A percentile compares a stretch with the other conserved stretches of the same genome.
Evolutionary conservation across 192 early-diverging fungal genomes (phyloP).

Genomic region (Entomortierella beljakovae): DNA sequence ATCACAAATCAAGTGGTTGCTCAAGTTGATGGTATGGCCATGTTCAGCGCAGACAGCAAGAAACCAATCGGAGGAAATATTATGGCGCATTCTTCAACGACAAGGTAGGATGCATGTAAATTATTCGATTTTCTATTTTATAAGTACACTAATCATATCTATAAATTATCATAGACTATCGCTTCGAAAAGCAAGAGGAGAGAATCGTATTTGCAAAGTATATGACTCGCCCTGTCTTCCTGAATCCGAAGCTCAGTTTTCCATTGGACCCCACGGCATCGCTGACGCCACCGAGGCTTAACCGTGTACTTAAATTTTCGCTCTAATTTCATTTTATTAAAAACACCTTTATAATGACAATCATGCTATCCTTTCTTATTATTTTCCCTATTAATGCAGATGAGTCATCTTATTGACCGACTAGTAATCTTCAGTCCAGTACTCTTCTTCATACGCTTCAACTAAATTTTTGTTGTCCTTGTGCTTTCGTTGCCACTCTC

Average conservation of each 20-base stretch:
- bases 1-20: conserved; percentile 99
- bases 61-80: conserved; percentile 99
- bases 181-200: conserved; percentile 91
- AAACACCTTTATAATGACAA: no score
- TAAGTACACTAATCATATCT: neutral
- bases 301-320: neutral
- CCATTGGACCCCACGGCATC: conserved; percentile 91
- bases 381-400: no score
- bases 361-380: no score
- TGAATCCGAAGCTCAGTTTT: conserved; percentile 93
- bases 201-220: conserved; percentile 94
- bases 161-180: conserved; percentile 68
- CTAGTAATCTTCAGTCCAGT: conserved; percentile 56
- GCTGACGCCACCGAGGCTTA: conserved; percentile 82
- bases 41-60: conserved; percentile 92
- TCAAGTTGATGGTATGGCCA: conserved; percentile 89
- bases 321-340: no score
- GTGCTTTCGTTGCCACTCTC: conserved; percentile 70
- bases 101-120: conserved; percentile 69
- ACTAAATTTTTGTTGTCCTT: conserved; percentile 67
- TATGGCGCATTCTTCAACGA: conserved; percentile 98
- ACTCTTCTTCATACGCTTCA: conserved; percentile 65
- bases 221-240: conserved; percentile 97
- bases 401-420: no score
- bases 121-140: neutral